These are phyloP conservation scores for Penicillium bovifimosum DNA, from an alignment of 495 filamentous ascomycete genomes.

Conservation along the genomic window DNA sequence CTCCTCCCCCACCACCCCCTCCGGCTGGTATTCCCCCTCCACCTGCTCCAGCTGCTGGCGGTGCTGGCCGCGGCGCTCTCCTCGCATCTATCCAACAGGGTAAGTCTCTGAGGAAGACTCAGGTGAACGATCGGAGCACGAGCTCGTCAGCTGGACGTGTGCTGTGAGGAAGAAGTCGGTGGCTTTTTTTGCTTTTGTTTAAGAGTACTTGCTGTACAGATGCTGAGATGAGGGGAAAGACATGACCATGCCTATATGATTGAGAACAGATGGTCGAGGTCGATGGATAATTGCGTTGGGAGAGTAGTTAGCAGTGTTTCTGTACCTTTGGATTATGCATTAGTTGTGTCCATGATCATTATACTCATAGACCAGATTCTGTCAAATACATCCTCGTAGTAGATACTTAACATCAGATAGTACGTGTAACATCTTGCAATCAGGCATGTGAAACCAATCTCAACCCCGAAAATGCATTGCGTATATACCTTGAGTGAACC, in stretches of 20 bases:
- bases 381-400: no score
- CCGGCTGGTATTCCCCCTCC: constrained; percentile 30
- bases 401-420: no score
- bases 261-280: background rate
- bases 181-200: background rate
- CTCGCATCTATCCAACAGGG: constrained; percentile 77
- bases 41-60: constrained; percentile 32
- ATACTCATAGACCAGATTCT: background rate
- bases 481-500: background rate
- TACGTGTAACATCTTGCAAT: no score
- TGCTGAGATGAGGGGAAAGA: constrained; percentile 1
- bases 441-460: no score
- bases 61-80: constrained; percentile 53
- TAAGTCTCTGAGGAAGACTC: constrained; percentile 69
- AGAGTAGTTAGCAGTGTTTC: constrained; percentile 5
- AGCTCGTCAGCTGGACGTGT: constrained; percentile 68
- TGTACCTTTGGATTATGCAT: constrained; percentile 12
- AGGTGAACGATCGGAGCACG: constrained; percentile 78
- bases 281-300: constrained; percentile 1
- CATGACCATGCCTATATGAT: background rate
- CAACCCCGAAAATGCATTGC: background rate
- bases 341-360: background rate
- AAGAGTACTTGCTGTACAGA: constrained; percentile 22
- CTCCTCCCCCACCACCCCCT: constrained; percentile 33
- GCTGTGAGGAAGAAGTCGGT: constrained; percentile 26